Percentiles rank a stretch among this genome's conserved stretches.
Evolutionary conservation across 2,329 filamentous ascomycete genomes (phyloP).

Genomic region (Monilinia polystroma): DNA sequence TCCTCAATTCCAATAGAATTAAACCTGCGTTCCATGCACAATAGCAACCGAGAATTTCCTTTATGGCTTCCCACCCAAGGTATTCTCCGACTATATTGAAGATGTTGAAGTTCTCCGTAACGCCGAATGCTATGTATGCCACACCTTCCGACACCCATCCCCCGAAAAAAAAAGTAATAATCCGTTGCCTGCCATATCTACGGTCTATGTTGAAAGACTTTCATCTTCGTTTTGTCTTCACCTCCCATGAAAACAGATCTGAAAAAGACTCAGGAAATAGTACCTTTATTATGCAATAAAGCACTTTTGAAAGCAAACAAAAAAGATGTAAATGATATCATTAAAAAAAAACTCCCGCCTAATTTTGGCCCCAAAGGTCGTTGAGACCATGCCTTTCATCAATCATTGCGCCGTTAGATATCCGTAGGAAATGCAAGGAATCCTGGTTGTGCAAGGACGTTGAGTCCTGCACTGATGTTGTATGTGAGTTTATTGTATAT

Average conservation of each 20-base stretch:
- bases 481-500: slow-evolving; percentile 26
- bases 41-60: slow-evolving; percentile 16
- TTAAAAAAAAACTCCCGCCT: slow-evolving; percentile 32
- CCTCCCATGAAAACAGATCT: slow-evolving; percentile 10
- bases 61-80: slow-evolving; percentile 1
- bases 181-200: slow-evolving; percentile 33
- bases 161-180: slow-evolving; percentile 12
- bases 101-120: slow-evolving; percentile 43
- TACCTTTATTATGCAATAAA: slow-evolving; percentile 14
- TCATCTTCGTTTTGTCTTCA: slow-evolving; percentile 33
- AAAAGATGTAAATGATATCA: slow-evolving; percentile 27
- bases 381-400: slow-evolving; percentile 41
- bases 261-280: neutral
- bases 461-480: slow-evolving; percentile 38
- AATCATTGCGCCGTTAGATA: slow-evolving; percentile 41
- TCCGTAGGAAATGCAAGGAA: slow-evolving; percentile 35
- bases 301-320: slow-evolving; percentile 27
- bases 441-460: slow-evolving; percentile 35
- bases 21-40: slow-evolving; percentile 13
- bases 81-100: slow-evolving; percentile 36
- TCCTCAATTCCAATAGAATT: slow-evolving; percentile 1
- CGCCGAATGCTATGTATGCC: slow-evolving; percentile 40
- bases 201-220: slow-evolving; percentile 44
- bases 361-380: slow-evolving; percentile 35
- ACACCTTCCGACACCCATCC: slow-evolving; percentile 27